phyloP scores from a whole-genome alignment of 2,329 filamentous ascomycete species.

The Paraphaeosphaeria sporulosa region DNA sequence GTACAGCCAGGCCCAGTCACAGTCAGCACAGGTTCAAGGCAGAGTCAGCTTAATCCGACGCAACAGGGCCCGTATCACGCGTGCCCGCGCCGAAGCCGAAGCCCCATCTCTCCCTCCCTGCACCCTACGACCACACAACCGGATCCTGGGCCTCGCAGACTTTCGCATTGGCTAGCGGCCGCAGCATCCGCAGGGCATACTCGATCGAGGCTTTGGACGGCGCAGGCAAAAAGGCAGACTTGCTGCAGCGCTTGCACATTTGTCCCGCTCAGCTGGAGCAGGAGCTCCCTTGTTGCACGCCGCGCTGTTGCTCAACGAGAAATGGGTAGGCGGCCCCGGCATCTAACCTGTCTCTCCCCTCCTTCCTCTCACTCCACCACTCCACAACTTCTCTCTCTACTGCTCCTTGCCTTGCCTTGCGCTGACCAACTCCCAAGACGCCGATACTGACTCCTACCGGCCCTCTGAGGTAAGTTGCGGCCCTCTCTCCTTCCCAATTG shows the following conservation, averaged over 20 bases:
- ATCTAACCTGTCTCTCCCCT: conserved; percentile 9
- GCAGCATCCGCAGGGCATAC: conserved; percentile 36
- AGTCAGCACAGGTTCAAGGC: not conserved
- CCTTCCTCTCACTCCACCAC: conserved; percentile 2
- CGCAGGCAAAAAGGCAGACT: conserved; percentile 41
- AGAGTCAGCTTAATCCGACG: not conserved
- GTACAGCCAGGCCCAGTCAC: not conserved
- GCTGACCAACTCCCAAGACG: conserved; percentile 28
- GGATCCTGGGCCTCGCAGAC: conserved; percentile 25
- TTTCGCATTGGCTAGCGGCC: conserved; percentile 35
- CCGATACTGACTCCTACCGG: conserved; percentile 37
- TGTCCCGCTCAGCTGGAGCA: conserved; percentile 39
- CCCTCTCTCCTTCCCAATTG: conserved; percentile 1
- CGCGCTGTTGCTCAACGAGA: conserved; percentile 16
- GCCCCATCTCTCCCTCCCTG: conserved; percentile 17
- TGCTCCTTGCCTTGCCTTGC: not conserved
- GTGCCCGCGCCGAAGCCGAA: conserved; percentile 9
- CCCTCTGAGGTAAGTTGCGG: conserved; percentile 35
- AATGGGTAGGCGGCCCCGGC: conserved; percentile 21
- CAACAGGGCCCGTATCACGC: not conserved
- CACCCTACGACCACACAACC: conserved; percentile 15
- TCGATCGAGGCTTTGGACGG: conserved; percentile 33
- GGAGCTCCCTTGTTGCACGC: conserved; percentile 21
- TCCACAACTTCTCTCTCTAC: too few species aligned
- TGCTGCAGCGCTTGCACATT: conserved; percentile 26